Base-by-base conservation (phyloP, 768 basidiomycete genomes). In the Arthromyces matolae region DNA sequence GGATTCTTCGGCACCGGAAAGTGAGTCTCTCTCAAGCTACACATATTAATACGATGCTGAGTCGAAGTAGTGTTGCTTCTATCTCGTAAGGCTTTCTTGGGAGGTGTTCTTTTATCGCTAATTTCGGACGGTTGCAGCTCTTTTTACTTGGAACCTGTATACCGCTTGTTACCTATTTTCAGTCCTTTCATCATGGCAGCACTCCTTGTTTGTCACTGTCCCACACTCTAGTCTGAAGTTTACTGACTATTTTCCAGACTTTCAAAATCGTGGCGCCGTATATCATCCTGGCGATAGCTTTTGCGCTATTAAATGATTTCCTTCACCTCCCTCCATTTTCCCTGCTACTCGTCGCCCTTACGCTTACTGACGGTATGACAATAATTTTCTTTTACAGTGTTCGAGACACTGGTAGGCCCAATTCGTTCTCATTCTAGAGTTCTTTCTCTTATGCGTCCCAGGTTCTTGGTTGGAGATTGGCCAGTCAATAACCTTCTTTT, bases 401-500 rank as follows among this genome's bases (percentile, higher is more conserved):
- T 22, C 82, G 81, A 19, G 89, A 93, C 62, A 87, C 81, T 3
- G 87, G 83, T 83, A 53, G 49, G 68, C 56, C 4, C 4, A 23
- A 16, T 39, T 13, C 19, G 40, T 29, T 16, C 16, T 25, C 10
- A 27, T n/a, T 18, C 5, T 20, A n/a, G 12, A 5, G 33, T 3
- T 35, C 44, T 50, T 60, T 35, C 50, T 42, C 39, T 49, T 18
- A 5, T 40, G 19, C 32, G 16, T 50, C 23, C 10, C 16, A 78
- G 86, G 91, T 0, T 89, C 86, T 3, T 93, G 91, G 91, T 69
- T 93, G 48, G 88, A 93, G 60, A 93, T 92, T 43, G 90, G 91
- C 5, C 86, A 89, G 59, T 84, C 88, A 0, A 91, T 93, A 62
- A 89, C 79, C 41, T 91, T 92, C 68, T 93, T 91, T 66, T 85